Evolutionary conservation across 2,329 filamentous ascomycete species (phyloP), one percentile per base, ranked within the genome.

Genomic region (Bipolaris cookei): DNA sequence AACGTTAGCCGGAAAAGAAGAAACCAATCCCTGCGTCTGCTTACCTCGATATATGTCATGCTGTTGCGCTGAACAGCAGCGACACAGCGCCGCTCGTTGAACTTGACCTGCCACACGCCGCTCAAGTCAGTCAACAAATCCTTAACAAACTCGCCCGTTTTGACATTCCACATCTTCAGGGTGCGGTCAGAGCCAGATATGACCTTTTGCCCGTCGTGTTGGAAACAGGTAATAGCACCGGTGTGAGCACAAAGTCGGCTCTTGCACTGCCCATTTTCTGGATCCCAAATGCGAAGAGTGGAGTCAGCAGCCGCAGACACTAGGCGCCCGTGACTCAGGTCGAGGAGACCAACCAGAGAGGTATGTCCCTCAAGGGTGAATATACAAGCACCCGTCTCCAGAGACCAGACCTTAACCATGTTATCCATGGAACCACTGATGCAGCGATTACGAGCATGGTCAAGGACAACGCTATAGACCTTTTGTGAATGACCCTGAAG

Each of bases 371-470:
- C 94, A 0, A 99, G 85, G 1, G 92, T 97, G 77, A 94, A 90
- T 10, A 98, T 81, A 65, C 92, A 91, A 0, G 88, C 81, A 0
- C 95, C 95, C 2, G 90, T 95, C 28, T 92, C 88, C 13, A 99
- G 83, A 58, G 94, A 95, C 95, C 95, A 99, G 11, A 99, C 94
- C 78, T 97, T 98, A 73, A 99, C 95, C 63, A 93, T 84, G 61
- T 95, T 97, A 76, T 99, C 95, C 95, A 99, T 99, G 6, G 93
- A 97, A 11, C 95, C 95, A 62, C 93, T 97, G 62, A 99, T 98
- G 78, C 95, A 99, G 38, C 94, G 90, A 71, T 96, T 96, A 57
- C 95, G 90, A 68, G 90, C 88, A 65, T 92, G 90, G 70, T 99
- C 95, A 20, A 98, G 81, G 7, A 99, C 95, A 7, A 99, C 95